These are phyloP conservation scores for Candida wancherniae DNA, from an alignment of 805 yeast species.

Conservation along the genomic window DNA sequence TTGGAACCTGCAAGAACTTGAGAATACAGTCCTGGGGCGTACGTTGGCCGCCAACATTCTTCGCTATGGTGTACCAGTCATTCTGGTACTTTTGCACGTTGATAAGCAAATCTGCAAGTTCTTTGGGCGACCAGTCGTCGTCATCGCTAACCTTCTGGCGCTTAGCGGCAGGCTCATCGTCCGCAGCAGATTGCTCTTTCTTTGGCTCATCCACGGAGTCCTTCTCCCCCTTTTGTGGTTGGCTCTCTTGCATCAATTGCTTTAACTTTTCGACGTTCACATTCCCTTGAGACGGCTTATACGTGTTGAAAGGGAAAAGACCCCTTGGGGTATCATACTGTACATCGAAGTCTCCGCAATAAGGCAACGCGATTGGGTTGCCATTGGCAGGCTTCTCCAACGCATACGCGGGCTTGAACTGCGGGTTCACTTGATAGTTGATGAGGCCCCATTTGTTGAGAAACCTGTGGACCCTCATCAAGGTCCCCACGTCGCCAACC, in stretches of 20 bases:
- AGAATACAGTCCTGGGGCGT: constrained; percentile 76
- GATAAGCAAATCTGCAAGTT: constrained; percentile 54
- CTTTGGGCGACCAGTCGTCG: constrained; percentile 62
- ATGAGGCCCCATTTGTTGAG: constrained; percentile 89
- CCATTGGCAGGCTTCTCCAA: constrained; percentile 48
- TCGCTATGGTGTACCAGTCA: constrained; percentile 78
- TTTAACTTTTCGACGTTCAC: constrained; percentile 36
- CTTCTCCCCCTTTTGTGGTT: background rate
- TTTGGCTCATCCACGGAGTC: background rate
- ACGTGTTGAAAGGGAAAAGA: constrained; percentile 83
- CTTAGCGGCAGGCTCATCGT: constrained; percentile 20
- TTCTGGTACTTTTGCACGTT: constrained; percentile 59
- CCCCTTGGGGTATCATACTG: constrained; percentile 89
- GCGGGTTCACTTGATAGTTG: constrained; percentile 86
- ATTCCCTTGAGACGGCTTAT: constrained; percentile 57
- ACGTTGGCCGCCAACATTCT: constrained; percentile 56
- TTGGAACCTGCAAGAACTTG: constrained; percentile 73
- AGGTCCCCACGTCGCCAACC: constrained; percentile 87
- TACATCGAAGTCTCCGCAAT: constrained; percentile 70
- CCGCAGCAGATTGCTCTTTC: background rate
- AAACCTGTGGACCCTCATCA: constrained; percentile 79
- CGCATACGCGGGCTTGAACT: constrained; percentile 57
- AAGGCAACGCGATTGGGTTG: constrained; percentile 52
- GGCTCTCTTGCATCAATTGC: constrained; percentile 17
- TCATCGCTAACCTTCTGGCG: constrained; percentile 17